Base-by-base conservation (phyloP, 768 basidiomycete genomes). In the Imleria badia region DNA sequence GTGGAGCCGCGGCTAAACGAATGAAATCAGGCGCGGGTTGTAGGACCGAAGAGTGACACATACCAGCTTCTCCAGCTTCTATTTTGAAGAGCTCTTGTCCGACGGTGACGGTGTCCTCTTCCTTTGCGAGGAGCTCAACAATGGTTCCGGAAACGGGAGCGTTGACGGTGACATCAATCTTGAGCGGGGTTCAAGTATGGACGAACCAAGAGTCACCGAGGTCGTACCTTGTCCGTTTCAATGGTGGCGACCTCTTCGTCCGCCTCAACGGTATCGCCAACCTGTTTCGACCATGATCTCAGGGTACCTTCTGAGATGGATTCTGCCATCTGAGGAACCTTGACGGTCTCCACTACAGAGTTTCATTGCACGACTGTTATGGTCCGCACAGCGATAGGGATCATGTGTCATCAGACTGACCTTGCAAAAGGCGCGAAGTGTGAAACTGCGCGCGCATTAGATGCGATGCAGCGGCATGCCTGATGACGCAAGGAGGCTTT, bases 91-190 rank as follows among this genome's bases (percentile, higher is more conserved):
- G 79, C 67, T 98, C 96, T 72, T 98, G 94, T 30, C 96, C 96
- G 36, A 98, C 94, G 8, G 84, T 78, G 55, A 98, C 96, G 20
- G 94, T 97, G 64, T 94, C 90, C 64, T 99, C 96, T 73, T 98
- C 96, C 39, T 80, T 82, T 41, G 87, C 94, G 30, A 98, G 81
- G 15, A 91, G 76, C 70, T 97, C 88, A 19, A 86, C 81, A 59
- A 99, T 94, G 45, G 79, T 94, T 14, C 96, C 96, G 11, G 94
- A 81, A 61, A 81, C 76, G 9, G 96, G 90, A 17, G 96, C 91
- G 68, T 97, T 99, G 51, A 99, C 95, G 6, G 94, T 89, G 41
- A 98, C 93, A 70, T 99, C 96, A 64, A 98, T 98, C 94, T 98
- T 30, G 43, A 51, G 22, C 31, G 7, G 49, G 53, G 41, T 43